These are phyloP conservation scores for Sophora flavescens DNA, from an alignment of 306 rosid genomes.

Conservation along the genomic window DNA sequence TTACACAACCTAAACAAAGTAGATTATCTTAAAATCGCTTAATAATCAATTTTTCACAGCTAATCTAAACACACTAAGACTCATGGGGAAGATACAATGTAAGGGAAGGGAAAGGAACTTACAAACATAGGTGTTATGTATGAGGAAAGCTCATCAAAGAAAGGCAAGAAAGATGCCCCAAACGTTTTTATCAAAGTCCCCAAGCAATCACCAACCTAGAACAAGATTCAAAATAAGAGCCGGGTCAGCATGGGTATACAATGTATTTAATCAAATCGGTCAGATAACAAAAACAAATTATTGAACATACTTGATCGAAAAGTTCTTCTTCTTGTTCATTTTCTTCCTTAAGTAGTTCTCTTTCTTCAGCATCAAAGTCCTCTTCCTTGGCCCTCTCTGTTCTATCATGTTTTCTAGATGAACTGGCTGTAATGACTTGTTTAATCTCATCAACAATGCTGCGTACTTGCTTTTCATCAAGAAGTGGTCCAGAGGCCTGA, in stretches of 20 bases:
- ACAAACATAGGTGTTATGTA: conserved; percentile 98
- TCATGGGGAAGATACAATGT: conserved; percentile 7
- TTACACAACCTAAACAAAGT: no score
- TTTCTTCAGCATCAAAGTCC: conserved; percentile 97
- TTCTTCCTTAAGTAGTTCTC: conserved; percentile 90
- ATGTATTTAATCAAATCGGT: conserved; percentile 23
- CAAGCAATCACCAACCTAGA: conserved; percentile 93
- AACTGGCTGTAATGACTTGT: conserved; percentile 90
- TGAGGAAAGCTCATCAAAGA: conserved; percentile 89
- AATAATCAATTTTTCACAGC: no score
- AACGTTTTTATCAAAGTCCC: conserved; percentile 94
- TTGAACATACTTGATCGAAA: conserved; percentile 79
- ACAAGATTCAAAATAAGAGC: conserved; percentile 33
- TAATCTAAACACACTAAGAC: neutral
- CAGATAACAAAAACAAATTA: conserved; percentile 28
- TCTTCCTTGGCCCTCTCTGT: conserved; percentile 90
- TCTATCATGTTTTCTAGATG: conserved; percentile 89
- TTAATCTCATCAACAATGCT: conserved; percentile 92
- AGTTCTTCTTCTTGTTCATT: conserved; percentile 99
- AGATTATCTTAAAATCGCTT: no score
- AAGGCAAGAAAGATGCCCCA: conserved; percentile 88
- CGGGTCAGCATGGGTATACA: conserved; percentile 20
- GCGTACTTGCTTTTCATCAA: conserved; percentile 89
- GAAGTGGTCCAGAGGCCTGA: conserved; percentile 80
- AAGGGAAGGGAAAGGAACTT: conserved; percentile 48